Evolutionary conservation across 768 basidiomycete species (phyloP), one percentile per base, ranked within the genome.

Genomic region (Lactarius trivialis): DNA sequence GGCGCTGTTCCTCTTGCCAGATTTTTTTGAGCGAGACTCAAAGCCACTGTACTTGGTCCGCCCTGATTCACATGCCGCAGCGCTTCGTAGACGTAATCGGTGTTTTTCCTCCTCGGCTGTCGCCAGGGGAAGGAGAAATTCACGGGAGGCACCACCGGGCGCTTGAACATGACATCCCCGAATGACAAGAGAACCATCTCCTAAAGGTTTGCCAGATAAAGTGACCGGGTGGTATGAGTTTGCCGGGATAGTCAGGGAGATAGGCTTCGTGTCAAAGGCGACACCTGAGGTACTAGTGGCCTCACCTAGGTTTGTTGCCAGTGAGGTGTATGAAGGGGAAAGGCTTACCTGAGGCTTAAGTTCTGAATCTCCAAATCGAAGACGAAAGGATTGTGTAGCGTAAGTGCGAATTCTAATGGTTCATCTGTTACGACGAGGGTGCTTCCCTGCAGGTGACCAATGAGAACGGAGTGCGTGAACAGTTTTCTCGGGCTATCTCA

Each of bases 281-380:
- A 86, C 85, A 1, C 97, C 96, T 7, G 88, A 84, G 7, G 93
- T 92, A 66, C 94, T 98, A 67, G 49, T 48, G 17, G 24, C 32
- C 19, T 48, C 52, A 45, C n/a, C 14, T 11, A 52, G 19, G 36
- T 63, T 39, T 17, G 51, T 1, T 48, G 5, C 26, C 7, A 24
- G 11, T 11, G 24, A 17, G 7, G 45, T n/a, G 24, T 48, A 39
- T 32, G 39, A 9, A n/a, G 21, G 39, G 34, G 34, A 9, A 56
- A 57, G 24, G 56, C 74, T 65, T 64, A 93, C 95, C 93, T 92
- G 17, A 98, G 75, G 5, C 84, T 82, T 39, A 98, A 71, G 67
- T 84, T 85, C 61, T 91, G 85, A 19, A 98, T 74, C 65, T 98
- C 93, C 14, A 99, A 78, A 64, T 95, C 92, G 72, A 98, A 96